Evolutionary conservation across 2,329 filamentous ascomycete species (phyloP).

Genomic region (Penicillium brasilianum): DNA sequence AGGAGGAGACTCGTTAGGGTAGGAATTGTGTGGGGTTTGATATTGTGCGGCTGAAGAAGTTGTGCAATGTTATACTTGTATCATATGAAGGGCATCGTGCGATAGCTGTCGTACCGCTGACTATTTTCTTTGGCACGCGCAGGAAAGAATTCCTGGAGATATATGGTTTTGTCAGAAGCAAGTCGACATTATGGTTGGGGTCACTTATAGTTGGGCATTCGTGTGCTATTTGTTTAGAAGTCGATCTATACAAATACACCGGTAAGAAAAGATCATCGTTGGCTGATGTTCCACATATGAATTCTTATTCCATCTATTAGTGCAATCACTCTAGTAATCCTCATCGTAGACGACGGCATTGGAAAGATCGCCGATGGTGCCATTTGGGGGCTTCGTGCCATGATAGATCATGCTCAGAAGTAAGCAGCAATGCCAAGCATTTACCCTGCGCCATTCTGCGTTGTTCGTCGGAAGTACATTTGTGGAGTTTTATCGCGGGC

Average conservation of each 20-base stretch:
- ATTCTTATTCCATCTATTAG: no score
- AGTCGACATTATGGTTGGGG: background rate
- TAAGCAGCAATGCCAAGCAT: background rate
- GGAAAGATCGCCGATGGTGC: background rate
- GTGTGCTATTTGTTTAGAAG: background rate
- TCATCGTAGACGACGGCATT: background rate
- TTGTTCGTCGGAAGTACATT: background rate
- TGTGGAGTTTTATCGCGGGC: background rate
- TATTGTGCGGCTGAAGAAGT: background rate
- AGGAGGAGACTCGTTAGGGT: constrained; percentile 22
- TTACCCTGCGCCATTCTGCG: background rate
- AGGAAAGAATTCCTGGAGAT: background rate
- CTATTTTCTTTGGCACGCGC: background rate
- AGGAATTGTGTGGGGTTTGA: background rate
- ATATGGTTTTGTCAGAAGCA: background rate
- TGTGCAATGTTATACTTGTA: background rate
- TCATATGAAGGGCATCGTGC: background rate
- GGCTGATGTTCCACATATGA: no score
- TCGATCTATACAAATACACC: background rate
- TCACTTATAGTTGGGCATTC: no score
- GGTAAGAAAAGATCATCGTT: background rate
- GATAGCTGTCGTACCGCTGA: background rate
- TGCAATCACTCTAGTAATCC: no score
- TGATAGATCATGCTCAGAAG: background rate
- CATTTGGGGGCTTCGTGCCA: background rate